Percentiles rank a stretch among this genome's conserved stretches.
These are phyloP conservation scores for Bisporella sp. DNA, from an alignment of 2,329 filamentous ascomycete species.

Conservation along the genomic window DNA sequence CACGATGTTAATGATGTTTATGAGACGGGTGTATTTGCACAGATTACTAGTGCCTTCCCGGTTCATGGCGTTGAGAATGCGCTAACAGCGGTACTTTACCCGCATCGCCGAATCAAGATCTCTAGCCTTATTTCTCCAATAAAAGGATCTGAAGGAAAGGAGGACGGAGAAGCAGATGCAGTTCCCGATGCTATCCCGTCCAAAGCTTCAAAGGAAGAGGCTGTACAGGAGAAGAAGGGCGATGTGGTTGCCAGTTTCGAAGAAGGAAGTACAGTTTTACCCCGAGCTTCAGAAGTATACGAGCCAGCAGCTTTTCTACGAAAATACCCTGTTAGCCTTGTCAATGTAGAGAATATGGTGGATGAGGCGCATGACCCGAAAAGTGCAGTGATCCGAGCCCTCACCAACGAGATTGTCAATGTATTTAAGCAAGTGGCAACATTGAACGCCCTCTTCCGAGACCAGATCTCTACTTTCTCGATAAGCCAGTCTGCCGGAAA, in stretches of 20 bases:
- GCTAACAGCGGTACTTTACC: slow-evolving; percentile 90
- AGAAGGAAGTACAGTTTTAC: slow-evolving; percentile 59
- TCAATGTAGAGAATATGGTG: slow-evolving; percentile 86
- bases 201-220: slow-evolving; percentile 46
- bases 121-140: slow-evolving; percentile 70
- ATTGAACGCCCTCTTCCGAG: slow-evolving; percentile 89
- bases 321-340: slow-evolving; percentile 86
- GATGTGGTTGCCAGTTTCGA: slow-evolving; percentile 98
- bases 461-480: slow-evolving; percentile 95
- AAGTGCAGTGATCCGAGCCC: slow-evolving; percentile 79
- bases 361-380: slow-evolving; percentile 90
- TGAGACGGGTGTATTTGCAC: slow-evolving; percentile 93
- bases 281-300: slow-evolving; percentile 53
- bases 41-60: slow-evolving; percentile 94
- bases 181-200: slow-evolving; percentile 53
- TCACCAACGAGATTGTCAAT: slow-evolving; percentile 97
- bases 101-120: slow-evolving; percentile 88
- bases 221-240: slow-evolving; percentile 64
- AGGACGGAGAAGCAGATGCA: slow-evolving; percentile 33
- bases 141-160: slow-evolving; percentile 37
- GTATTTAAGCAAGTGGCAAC: slow-evolving; percentile 96
- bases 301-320: slow-evolving; percentile 88
- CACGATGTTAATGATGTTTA: slow-evolving; percentile 86
- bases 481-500: slow-evolving; percentile 94
- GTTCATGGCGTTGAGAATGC: slow-evolving; percentile 78